Conservation (phyloP, 1,139 yeast genomes). For the Saccharomyces hybrid region DNA sequence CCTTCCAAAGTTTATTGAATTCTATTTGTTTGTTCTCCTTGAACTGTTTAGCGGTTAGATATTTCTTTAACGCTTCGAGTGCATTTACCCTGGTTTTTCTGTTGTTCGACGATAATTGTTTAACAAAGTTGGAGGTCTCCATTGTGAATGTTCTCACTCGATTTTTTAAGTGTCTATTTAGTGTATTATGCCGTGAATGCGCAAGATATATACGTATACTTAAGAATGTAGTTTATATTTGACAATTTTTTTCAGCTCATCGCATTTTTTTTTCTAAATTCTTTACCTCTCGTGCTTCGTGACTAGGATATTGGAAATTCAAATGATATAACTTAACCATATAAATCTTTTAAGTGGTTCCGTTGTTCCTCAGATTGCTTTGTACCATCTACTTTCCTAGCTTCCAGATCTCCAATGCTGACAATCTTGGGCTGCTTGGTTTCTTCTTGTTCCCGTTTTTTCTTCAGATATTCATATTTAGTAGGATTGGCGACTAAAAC, state of each 20-base stretch:
- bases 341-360: conserved; percentile 17
- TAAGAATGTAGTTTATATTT: not conserved
- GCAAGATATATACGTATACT: not conserved
- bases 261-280: conserved; percentile 4
- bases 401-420: conserved; percentile 12
- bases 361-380: conserved; percentile 17
- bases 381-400: conserved; percentile 20
- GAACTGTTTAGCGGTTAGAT: conserved; percentile 39
- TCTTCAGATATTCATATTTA: conserved; percentile 24
- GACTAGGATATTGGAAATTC: not conserved
- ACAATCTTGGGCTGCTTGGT: conserved; percentile 2
- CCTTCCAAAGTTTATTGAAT: conserved; percentile 85
- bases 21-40: conserved; percentile 44
- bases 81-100: conserved; percentile 57
- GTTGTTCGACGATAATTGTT: conserved; percentile 71
- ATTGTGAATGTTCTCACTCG: conserved; percentile 8
- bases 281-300: conserved; percentile 1
- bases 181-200: not conserved
- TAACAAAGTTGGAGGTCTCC: conserved; percentile 51
- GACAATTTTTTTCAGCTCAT: conserved; percentile 7
- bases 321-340: conserved; percentile 13
- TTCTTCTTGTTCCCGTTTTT: conserved; percentile 5
- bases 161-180: not conserved
- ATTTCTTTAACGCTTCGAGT: conserved; percentile 55
- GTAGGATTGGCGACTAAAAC: conserved; percentile 33